These are phyloP conservation scores for Picea sitchensis DNA, from an alignment of 75 land plant genomes.

Conservation along the genomic window DNA sequence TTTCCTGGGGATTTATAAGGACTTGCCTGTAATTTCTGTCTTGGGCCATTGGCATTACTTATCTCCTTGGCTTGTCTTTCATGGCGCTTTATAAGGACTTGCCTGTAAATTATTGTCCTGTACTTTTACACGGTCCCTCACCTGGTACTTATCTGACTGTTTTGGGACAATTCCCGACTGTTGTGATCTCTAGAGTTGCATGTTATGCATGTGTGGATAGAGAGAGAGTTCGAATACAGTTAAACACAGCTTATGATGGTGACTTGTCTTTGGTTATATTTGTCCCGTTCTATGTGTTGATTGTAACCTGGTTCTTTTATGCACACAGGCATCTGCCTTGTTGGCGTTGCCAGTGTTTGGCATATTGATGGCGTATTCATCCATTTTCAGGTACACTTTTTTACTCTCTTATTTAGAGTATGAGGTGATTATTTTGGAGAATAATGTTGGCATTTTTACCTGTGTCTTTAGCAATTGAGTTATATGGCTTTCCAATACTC, in stretches of 20 bases:
- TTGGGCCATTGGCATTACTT: no score
- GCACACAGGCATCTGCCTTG: conserved; percentile 53
- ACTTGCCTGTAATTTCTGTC: no score
- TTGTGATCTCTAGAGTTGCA: no score
- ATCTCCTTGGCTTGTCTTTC: no score
- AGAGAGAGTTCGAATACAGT: no score
- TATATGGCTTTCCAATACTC: background rate
- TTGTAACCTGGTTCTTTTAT: background rate
- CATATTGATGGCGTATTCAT: conserved; percentile 20
- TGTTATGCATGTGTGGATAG: no score
- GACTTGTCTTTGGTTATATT: background rate
- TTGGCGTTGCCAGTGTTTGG: conserved; percentile 41
- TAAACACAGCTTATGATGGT: background rate
- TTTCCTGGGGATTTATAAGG: no score
- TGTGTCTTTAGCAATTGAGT: background rate
- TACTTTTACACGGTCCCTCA: no score
- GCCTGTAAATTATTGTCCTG: no score
- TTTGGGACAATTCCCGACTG: no score
- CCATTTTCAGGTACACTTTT: conserved; percentile 41
- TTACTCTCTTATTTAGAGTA: background rate
- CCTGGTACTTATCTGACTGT: no score
- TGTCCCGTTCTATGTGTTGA: background rate
- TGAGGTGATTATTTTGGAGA: background rate
- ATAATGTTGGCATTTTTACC: background rate
- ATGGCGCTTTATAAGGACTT: no score